Base-by-base conservation (phyloP, 2,329 filamentous ascomycete species). In the Aspergillus udagawae region DNA sequence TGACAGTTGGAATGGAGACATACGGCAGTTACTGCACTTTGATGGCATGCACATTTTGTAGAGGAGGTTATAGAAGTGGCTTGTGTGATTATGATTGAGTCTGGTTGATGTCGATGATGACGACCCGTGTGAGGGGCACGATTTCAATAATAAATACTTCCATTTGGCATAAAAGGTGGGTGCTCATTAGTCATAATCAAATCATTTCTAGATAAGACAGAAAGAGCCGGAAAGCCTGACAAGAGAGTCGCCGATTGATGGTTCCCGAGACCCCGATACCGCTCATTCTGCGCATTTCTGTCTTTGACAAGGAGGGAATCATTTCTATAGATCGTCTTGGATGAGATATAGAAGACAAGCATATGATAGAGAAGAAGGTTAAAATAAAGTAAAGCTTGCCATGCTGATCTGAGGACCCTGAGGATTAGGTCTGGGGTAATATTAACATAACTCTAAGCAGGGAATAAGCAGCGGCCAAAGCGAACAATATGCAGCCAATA, bases 31-130 rank as follows among this genome's bases (percentile, higher is more conserved):
- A 60, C 75, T 75, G 74, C 87, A 90, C 58, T 75, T 81, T 25
- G 83, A 82, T 72, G 83, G 83, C 73, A 80, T 86, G 72, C 87
- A 90, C 87, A 90, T 90, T 32, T 20, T 65, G 58, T 35, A 42
- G n/a, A 12, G 42, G 32, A 28, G 35, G 47, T 7, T 20, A 20
- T 6, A 9, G 4, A 4, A 23, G n/a, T 44, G 21, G 2, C 21
- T 44, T 2, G 7, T 1, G 6, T 38, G 4, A 4, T 20, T 45
- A 10, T 4, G 42, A 45, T 45, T 4, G 10, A 7, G n/a, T 21
- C 21, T 20, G 42, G 10, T 45, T 9, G 23, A 45, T 9, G 7
- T 25, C 42, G 21, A 44, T 0, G 32, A 14, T 35, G 32, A n/a
- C n/a, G n/a, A n/a, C n/a, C n/a, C n/a, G n/a, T n/a, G n/a, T n/a